Evolutionary conservation across 2,329 filamentous ascomycete species (phyloP).

Genomic region (Incumbomyces lentus): DNA sequence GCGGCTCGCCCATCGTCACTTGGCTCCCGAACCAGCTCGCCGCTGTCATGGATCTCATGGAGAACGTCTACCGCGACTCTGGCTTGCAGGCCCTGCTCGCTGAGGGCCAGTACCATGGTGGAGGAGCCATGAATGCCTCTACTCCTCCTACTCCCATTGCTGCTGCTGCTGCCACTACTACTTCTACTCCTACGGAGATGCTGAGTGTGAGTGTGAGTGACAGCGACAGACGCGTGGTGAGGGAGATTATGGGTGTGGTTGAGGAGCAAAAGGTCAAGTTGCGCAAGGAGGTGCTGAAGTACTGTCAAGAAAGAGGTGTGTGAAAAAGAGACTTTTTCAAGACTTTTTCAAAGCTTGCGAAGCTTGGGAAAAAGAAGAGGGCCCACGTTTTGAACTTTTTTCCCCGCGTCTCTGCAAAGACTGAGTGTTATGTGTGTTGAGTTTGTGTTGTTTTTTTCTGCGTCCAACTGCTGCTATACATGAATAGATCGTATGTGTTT

Average conservation of each 20-base stretch:
- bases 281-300: conserved; percentile 34
- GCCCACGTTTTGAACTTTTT: too few relatives aligned
- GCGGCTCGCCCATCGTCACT: conserved; percentile 40
- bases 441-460: too few relatives aligned
- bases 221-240: conserved; percentile 18
- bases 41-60: conserved; percentile 40
- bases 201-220: not conserved
- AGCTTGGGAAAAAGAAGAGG: too few relatives aligned
- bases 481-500: too few relatives aligned
- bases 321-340: too few relatives aligned
- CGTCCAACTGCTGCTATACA: too few relatives aligned
- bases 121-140: not conserved
- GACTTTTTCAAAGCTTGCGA: too few relatives aligned
- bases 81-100: conserved; percentile 9
- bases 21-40: conserved; percentile 40
- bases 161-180: too few relatives aligned
- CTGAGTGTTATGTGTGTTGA: too few relatives aligned
- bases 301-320: conserved; percentile 36
- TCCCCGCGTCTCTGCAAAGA: too few relatives aligned
- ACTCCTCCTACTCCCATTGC: too few relatives aligned
- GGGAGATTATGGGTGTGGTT: conserved; percentile 27
- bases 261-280: conserved; percentile 29
- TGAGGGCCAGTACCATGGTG: conserved; percentile 3
- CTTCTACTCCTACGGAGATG: not conserved
- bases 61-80: conserved; percentile 31